A percentile compares a stretch with the other conserved stretches of the same genome.
Evolutionary conservation across 345 rosid species (phyloP).

Genomic region (Lepidium sativum): DNA sequence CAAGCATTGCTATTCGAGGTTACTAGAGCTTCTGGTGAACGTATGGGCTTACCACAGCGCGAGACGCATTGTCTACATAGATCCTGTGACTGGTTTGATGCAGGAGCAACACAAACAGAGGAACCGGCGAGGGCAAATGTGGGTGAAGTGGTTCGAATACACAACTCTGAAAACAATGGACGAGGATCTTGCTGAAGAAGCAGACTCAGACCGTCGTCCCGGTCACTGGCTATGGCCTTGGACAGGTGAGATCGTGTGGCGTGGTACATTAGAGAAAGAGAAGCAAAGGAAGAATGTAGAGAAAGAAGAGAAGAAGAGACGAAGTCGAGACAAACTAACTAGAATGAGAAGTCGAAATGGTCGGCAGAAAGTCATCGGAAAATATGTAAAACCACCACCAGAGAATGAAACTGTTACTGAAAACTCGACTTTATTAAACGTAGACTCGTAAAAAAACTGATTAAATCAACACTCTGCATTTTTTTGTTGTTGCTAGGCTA

Average conservation of each 20-base stretch:
- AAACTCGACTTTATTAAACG: slow-evolving; percentile 17
- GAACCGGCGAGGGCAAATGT: slow-evolving; percentile 62
- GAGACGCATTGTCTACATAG: slow-evolving; percentile 66
- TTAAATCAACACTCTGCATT: neutral
- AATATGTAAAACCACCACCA: slow-evolving; percentile 66
- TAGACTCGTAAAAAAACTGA: slow-evolving; percentile 1
- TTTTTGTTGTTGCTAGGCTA: neutral
- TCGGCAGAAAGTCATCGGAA: slow-evolving; percentile 67
- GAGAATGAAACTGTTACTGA: slow-evolving; percentile 30
- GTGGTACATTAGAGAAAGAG: slow-evolving; percentile 70
- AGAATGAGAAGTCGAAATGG: slow-evolving; percentile 49
- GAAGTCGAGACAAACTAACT: slow-evolving; percentile 52
- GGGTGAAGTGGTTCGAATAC: slow-evolving; percentile 90
- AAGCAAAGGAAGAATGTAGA: slow-evolving; percentile 43
- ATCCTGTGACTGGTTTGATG: slow-evolving; percentile 65
- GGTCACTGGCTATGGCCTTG: slow-evolving; percentile 89
- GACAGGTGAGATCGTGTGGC: slow-evolving; percentile 84
- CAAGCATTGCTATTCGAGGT: slow-evolving; percentile 76
- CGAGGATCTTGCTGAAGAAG: slow-evolving; percentile 82
- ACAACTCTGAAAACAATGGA: slow-evolving; percentile 79
- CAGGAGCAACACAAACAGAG: slow-evolving; percentile 68
- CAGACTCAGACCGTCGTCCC: slow-evolving; percentile 65
- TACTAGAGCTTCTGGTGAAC: slow-evolving; percentile 87
- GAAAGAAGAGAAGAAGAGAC: slow-evolving; percentile 70
- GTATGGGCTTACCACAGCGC: slow-evolving; percentile 98